Base-by-base conservation (phyloP, 352 stramenopile species). In the Phytophthora ohioensis region DNA sequence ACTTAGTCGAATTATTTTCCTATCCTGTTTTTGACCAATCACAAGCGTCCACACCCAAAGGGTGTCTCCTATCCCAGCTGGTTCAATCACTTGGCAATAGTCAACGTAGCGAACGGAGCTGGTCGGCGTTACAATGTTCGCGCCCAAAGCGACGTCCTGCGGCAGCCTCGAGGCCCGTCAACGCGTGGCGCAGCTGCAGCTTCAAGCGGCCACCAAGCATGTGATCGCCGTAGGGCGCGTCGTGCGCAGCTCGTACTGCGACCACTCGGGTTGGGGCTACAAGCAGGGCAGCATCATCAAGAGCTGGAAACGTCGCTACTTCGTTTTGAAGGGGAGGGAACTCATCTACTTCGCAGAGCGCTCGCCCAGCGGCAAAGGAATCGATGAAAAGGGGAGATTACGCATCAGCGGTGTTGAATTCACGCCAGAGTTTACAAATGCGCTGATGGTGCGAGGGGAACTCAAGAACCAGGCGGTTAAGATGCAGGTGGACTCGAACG, bases 221-320 rank as follows among this genome's bases (percentile, higher is more conserved):
- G 79, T 90, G 27, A 76, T 90, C 43, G 79, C 79, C 4, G 69
- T 75, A 36, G 64, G 72, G 10, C 81, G 81, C 64, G 75, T 90
- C 47, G 62, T 59, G 35, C 81, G 80, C 52, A 87, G 70, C 67
- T 84, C 75, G 58, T 93, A 93, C 76, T 93, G 86, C 71, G 84
- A 92, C 69, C 78, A 96, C 64, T 74, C 78, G 9, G 87, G 89
- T 30, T 96, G 89, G 89, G 85, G 81, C 38, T 80, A 73, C 56
- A 96, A 96, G 78, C 82, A 94, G 59, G 89, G 88, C 51, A 82
- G 80, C 57, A 91, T 93, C 62, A 87, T 94, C 68, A 89, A 91
- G 73, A 90, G 62, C 53, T 94, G 89, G 89, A 96, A 96, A 64
- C 80, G 80, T 56, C 85, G 89, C 9, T 96, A 91, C 64, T 95